These are phyloP conservation scores for Puccinia coronata DNA, from an alignment of 1,284 basidiomycete species.

Conservation along the genomic window DNA sequence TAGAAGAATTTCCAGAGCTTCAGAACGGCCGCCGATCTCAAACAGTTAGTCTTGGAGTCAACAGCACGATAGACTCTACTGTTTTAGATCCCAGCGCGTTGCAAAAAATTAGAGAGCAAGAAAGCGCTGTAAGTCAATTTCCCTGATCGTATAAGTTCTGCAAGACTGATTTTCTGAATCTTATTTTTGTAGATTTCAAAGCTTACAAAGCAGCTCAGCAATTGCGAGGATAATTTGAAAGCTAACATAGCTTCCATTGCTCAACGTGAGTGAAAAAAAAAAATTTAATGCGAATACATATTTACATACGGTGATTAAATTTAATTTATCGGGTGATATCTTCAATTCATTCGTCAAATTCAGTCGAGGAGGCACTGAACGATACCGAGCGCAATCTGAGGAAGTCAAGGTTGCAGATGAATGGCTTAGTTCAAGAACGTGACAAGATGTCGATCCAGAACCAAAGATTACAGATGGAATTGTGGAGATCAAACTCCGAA, in stretches of 20 bases:
- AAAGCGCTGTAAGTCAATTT: slow-evolving; percentile 64
- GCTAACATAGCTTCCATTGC: slow-evolving; percentile 85
- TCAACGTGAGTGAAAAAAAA: slow-evolving; percentile 21
- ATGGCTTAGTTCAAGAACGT: slow-evolving; percentile 78
- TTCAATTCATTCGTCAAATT: slow-evolving; percentile 54
- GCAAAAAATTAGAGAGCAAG: slow-evolving; percentile 73
- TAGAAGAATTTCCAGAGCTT: not conserved
- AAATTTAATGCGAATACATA: not conserved
- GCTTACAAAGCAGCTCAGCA: slow-evolving; percentile 82
- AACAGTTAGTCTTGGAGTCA: slow-evolving; percentile 5
- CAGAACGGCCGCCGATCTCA: slow-evolving; percentile 12
- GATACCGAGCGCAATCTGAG: slow-evolving; percentile 88
- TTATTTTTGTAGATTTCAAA: slow-evolving; percentile 69
- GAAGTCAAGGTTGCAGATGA: slow-evolving; percentile 84
- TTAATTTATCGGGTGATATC: slow-evolving; percentile 50
- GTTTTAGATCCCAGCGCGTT: slow-evolving; percentile 65
- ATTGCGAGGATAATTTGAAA: slow-evolving; percentile 85
- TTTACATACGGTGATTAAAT: not conserved
- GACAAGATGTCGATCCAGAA: slow-evolving; percentile 70
- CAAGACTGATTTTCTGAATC: not conserved
- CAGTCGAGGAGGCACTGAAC: slow-evolving; percentile 76
- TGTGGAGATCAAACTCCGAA: slow-evolving; percentile 73
- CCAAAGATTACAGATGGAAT: slow-evolving; percentile 65
- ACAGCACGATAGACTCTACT: slow-evolving; percentile 55
- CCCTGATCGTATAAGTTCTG: not conserved